Evolutionary conservation across 495 filamentous ascomycete species (phyloP), one percentile per base, ranked within the genome.

Genomic region (Annulohypoxylon nitens): DNA sequence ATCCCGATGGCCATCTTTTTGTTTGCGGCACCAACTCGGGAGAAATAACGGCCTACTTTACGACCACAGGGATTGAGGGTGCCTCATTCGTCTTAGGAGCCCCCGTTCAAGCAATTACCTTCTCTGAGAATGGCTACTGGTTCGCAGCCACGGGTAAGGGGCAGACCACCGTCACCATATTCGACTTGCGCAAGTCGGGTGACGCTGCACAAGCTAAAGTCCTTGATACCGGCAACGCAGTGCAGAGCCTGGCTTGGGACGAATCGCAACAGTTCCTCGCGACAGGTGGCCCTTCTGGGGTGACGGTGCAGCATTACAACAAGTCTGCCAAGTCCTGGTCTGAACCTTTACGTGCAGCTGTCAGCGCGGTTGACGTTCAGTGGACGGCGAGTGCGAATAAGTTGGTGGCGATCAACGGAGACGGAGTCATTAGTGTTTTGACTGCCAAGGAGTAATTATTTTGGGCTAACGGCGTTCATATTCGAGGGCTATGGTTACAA

Each of bases 91-190:
- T 86, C 12, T 84, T 91, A 64, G 85, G 87, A 4, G 88, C 88
- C 2, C 87, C 93, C 0, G 87, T 97, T 33, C 88, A 90, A 73
- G 86, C 88, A 33, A 81, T 99, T 6, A 84, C 89, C 71, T 99
- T 99, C 83, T 98, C 95, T 0, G 97, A 99, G 80, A 99, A 98
- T 70, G 96, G 96, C n/a, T 95, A 91, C 68, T 98, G 93, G 91
- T 89, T 99, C 71, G 96, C 97, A 9, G 89, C 92, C 0, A 88
- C 90, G 14, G 87, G 88, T 23, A 89, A 91, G 74, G 90, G 90
- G 20, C 91, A 92, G 54, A 92, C 89, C 7, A 90, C 85, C 16
- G 90, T 97, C 59, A 90, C 90, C 7, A 90, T 99, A 67, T 98
- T 94, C 86, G 95, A 98, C 81, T 86, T 99, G 45, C 92, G 96